Percentiles rank a stretch among this genome's conserved stretches.
phyloP scores from a whole-genome alignment of 2,329 filamentous ascomycete species.

The Camillea tinctor region DNA sequence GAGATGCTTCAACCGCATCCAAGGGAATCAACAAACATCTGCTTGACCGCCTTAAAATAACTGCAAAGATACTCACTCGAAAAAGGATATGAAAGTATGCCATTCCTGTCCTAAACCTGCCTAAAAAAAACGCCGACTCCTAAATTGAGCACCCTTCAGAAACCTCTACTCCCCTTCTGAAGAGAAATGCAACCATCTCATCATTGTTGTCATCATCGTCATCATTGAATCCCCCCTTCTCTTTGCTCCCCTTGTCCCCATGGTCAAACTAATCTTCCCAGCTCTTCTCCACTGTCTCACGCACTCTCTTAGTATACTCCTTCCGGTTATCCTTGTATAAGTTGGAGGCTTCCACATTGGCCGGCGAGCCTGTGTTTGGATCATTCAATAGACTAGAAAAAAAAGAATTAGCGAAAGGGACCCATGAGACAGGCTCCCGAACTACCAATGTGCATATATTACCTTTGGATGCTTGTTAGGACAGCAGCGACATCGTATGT shows the following conservation, averaged over 20 bases:
- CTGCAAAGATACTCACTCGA: neutral
- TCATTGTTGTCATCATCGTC: neutral
- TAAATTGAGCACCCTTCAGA: neutral
- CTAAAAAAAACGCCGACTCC: slow-evolving; percentile 14
- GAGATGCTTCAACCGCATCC: neutral
- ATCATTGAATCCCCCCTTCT: neutral
- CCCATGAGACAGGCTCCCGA: too few species aligned
- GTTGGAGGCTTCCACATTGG: slow-evolving; percentile 97
- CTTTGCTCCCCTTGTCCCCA: neutral
- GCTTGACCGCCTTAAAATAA: neutral
- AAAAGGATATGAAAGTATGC: neutral
- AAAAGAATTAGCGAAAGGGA: slow-evolving; percentile 2
- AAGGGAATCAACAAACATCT: neutral
- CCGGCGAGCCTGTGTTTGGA: slow-evolving; percentile 96
- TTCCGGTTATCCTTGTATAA: slow-evolving; percentile 97
- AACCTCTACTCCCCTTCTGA: neutral
- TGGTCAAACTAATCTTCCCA: slow-evolving; percentile 75
- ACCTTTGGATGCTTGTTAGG: slow-evolving; percentile 97
- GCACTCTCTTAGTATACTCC: slow-evolving; percentile 92
- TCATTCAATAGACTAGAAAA: slow-evolving; percentile 83
- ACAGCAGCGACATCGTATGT: slow-evolving; percentile 98
- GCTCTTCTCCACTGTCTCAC: slow-evolving; percentile 98
- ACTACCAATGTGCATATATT: slow-evolving; percentile 6
- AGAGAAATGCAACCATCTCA: neutral
- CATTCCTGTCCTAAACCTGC: slow-evolving; percentile 9